Conservation (phyloP, 176 grass and related monocot genomes). For the Cenchrus purpureus region DNA sequence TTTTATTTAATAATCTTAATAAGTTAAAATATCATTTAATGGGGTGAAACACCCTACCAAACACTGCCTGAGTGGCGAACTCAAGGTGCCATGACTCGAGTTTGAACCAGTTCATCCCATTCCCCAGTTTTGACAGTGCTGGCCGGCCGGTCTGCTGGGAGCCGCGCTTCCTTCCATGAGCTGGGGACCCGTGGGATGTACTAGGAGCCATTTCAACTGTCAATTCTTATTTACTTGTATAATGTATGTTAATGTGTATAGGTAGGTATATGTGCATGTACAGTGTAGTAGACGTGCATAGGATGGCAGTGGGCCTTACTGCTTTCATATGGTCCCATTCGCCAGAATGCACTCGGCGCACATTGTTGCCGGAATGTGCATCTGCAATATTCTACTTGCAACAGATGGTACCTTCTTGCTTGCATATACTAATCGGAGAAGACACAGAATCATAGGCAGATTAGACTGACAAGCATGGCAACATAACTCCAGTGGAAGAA, state of each 20-base stretch:
- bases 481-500: slow-evolving; percentile 12
- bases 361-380: slow-evolving; percentile 28
- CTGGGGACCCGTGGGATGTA: slow-evolving; percentile 5
- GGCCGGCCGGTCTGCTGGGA: background rate
- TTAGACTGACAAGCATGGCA: slow-evolving; percentile 38
- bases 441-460: slow-evolving; percentile 47
- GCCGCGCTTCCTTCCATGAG: background rate
- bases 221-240: slow-evolving; percentile 21
- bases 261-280: background rate
- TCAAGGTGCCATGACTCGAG: slow-evolving; percentile 47
- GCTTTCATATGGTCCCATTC: background rate
- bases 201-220: slow-evolving; percentile 35
- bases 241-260: slow-evolving; percentile 11
- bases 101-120: slow-evolving; percentile 48
- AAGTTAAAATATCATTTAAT: no score
- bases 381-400: slow-evolving; percentile 39
- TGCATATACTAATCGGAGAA: slow-evolving; percentile 32
- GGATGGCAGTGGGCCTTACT: background rate
- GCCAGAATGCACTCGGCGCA: background rate
- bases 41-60: no score
- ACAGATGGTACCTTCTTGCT: slow-evolving; percentile 6
- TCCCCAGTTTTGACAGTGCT: background rate
- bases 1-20: no score
- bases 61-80: slow-evolving; percentile 1
- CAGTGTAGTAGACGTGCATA: background rate